Base-by-base conservation (phyloP, 75 land plant genomes). In the Selaginella tamariscina region DNA sequence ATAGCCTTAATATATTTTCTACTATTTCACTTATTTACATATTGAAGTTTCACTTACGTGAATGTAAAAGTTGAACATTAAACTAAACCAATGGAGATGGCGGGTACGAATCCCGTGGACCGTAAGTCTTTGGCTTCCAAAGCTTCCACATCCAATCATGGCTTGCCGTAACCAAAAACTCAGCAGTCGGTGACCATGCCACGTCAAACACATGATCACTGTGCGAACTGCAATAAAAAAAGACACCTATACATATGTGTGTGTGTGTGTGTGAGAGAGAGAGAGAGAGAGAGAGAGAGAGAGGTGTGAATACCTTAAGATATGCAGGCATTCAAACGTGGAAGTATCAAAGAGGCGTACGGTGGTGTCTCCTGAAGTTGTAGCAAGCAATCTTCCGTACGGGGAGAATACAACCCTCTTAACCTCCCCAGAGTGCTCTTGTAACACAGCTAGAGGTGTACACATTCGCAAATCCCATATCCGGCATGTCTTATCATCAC, bases 271-370 rank as follows among this genome's bases (percentile, higher is more conserved):
- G n/a, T n/a, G n/a, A n/a, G n/a, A n/a, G n/a, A n/a, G n/a, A n/a
- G n/a, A n/a, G n/a, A n/a, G n/a, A n/a, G n/a, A n/a, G n/a, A n/a
- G n/a, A n/a, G n/a, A n/a, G n/a, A n/a, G n/a, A n/a, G n/a, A n/a
- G n/a, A n/a, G n/a, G n/a, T n/a, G n/a, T n/a, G n/a, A n/a, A n/a
- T 59, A 59, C 62, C 62, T 59, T 23, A 59, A 59, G 26, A 59
- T 27, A n/a, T 59, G 62, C 8, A 59, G 23, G n/a, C 62, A 59
- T n/a, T 59, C 27, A n/a, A 59, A 59, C 5, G 62, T 23, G 23
- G 62, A 5, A 21, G 62, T 59, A n/a, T 59, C 26, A 59, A 8
- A 59, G 8, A 59, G 26, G n/a, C 62, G 23, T 2, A 59, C 26
- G 8, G 62, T 59, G 9, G 62, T 59, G 21, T 59, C 62, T 2